A percentile compares a stretch with the other conserved stretches of the same genome.
Evolutionary conservation across 2,329 filamentous ascomycete species (phyloP).

Genomic region (Fusarium sororula): DNA sequence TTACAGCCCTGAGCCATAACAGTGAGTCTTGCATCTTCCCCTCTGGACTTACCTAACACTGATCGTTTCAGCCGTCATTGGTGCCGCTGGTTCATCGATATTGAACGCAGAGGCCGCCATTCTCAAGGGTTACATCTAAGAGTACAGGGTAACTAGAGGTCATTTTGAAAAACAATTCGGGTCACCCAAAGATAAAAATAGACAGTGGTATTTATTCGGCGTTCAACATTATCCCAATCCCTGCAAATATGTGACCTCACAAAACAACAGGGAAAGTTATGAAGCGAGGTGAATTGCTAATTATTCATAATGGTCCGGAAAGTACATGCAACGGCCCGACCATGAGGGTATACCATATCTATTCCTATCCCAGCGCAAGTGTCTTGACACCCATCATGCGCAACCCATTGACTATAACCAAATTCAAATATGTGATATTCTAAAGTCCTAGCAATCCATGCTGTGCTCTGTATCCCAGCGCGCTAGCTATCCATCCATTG

Average conservation of each 20-base stretch:
- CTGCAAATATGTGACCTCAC: not conserved
- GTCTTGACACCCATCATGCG: slow-evolving; percentile 5
- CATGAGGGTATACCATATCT: slow-evolving; percentile 36
- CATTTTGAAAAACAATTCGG: not conserved
- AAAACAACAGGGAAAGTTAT: not conserved
- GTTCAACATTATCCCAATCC: not conserved
- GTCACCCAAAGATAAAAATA: slow-evolving; percentile 4
- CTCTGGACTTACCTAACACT: not conserved
- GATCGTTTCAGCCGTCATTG: slow-evolving; percentile 75
- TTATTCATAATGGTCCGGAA: slow-evolving; percentile 23
- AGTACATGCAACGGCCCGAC: slow-evolving; percentile 16
- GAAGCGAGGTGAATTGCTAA: slow-evolving; percentile 4
- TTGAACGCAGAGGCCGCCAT: slow-evolving; percentile 93
- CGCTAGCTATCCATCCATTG: slow-evolving; percentile 10
- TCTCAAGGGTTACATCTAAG: slow-evolving; percentile 82
- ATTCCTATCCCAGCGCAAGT: slow-evolving; percentile 20
- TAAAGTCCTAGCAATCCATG: slow-evolving; percentile 16
- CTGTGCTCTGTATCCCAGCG: slow-evolving; percentile 24
- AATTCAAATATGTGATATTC: slow-evolving; percentile 22
- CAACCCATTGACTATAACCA: slow-evolving; percentile 17
- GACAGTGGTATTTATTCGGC: not conserved
- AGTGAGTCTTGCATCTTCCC: slow-evolving; percentile 55
- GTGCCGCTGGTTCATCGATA: slow-evolving; percentile 95
- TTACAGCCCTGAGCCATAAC: slow-evolving; percentile 89
- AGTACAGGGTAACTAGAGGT: not conserved